Evolutionary conservation across 768 basidiomycete genomes (phyloP), one percentile per base, ranked within the genome.

Genomic region (Pleurotus djamor): DNA sequence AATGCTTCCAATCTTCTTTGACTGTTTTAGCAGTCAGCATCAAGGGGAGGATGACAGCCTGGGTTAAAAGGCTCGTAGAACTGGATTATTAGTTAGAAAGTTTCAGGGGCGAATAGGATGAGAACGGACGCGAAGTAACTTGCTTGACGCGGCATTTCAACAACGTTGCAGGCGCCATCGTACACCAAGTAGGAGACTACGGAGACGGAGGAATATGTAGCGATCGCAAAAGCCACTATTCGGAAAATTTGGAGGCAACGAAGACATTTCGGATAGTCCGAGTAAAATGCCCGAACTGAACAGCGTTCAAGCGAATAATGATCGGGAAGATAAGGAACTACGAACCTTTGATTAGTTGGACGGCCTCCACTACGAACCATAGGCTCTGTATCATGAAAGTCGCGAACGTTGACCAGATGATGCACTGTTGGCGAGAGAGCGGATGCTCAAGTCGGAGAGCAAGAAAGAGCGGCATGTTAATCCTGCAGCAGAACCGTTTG

Each of bases 291-390:
- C 8, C 38, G 54, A n/a, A 56, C 54, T 56, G 17, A 21, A 4
- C n/a, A 54, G n/a, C 28, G 6, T 13, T 35, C 4, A 41, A 28
- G 21, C 2, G 21, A 28, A 28, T 28, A 28, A 28, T 28, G 9
- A 4, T 10, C 6, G 52, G 9, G 35, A 13, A n/a, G n/a, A n/a
- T 17, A 38, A 9, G 34, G 37, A 16, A 28, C 41, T 14, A 54
- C 52, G 35, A 16, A 56, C 54, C 41, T 56, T 44, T 56, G 36
- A 44, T 56, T 9, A 38, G 36, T 34, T 56, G 54, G 16, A 56
- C 44, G 10, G 36, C 41, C 28, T 56, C 54, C 13, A 56, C 41
- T 4, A 56, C 32, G 9, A 56, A 56, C 14, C 32, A 17, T 12
- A 56, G 41, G 21, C n/a, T 44, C 32, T 56, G 54, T 10, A 44